Evolutionary conservation across 306 rosid species (phyloP).

Genomic region (Gleditsia sinensis): DNA sequence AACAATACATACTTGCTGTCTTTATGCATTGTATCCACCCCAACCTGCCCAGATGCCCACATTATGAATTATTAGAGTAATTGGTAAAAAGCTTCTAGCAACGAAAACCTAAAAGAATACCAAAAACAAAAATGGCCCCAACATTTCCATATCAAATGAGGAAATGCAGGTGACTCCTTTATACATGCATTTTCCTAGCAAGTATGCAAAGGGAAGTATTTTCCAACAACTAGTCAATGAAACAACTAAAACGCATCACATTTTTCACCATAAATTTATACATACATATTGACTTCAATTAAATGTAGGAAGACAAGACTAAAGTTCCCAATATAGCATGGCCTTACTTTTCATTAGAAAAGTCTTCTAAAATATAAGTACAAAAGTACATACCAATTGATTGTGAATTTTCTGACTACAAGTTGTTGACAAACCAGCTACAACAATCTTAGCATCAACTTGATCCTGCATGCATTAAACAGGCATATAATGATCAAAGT

Average conservation of each 20-base stretch:
- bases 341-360: conserved; percentile 28
- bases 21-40: conserved; percentile 90
- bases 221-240: conserved; percentile 20
- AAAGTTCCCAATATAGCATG: conserved; percentile 7
- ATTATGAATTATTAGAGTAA: conserved; percentile 19
- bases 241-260: conserved; percentile 3
- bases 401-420: conserved; percentile 99
- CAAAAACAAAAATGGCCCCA: conserved; percentile 11
- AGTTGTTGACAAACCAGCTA: conserved; percentile 91
- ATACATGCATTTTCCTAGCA: conserved; percentile 5
- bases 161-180: not conserved
- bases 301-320: not conserved
- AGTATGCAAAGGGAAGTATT: not conserved
- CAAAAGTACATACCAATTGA: conserved; percentile 65
- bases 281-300: not conserved
- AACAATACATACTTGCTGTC: conserved; percentile 83
- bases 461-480: conserved; percentile 56
- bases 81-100: conserved; percentile 19
- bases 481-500: conserved; percentile 8
- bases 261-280: not conserved
- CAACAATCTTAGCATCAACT: conserved; percentile 75
- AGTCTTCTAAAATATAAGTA: conserved; percentile 5
- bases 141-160: conserved; percentile 20
- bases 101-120: conserved; percentile 14
- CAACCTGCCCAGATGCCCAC: conserved; percentile 61